Percentiles rank a stretch among this genome's conserved stretches.
Conservation (phyloP, 768 basidiomycete species). For the Collybia mongolica region DNA sequence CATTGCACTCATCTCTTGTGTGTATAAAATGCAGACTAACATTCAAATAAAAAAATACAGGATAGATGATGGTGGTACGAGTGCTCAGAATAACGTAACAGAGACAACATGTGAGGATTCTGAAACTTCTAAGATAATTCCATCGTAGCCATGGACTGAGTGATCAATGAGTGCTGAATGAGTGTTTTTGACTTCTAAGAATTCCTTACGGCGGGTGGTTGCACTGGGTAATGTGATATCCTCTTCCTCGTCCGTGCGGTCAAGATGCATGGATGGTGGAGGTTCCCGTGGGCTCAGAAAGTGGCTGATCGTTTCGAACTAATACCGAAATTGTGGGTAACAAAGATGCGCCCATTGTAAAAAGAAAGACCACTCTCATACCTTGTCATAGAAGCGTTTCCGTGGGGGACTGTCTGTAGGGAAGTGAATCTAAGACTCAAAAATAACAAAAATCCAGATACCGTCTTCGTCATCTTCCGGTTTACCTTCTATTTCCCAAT, state of each 20-base stretch:
- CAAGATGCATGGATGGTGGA: slow-evolving; percentile 78
- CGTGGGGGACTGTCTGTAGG: slow-evolving; percentile 67
- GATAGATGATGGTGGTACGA: background rate
- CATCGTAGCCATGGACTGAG: slow-evolving; percentile 76
- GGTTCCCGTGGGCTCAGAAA: slow-evolving; percentile 74
- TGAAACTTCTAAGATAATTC: slow-evolving; percentile 77
- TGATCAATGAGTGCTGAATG: slow-evolving; percentile 12
- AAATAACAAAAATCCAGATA: slow-evolving; percentile 22
- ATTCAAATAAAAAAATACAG: background rate
- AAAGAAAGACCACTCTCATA: slow-evolving; percentile 24
- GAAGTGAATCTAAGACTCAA: slow-evolving; percentile 4
- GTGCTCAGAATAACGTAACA: slow-evolving; percentile 63
- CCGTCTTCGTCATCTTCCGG: slow-evolving; percentile 87
- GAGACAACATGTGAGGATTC: slow-evolving; percentile 76
- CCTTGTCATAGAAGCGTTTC: slow-evolving; percentile 71
- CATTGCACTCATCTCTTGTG: no score
- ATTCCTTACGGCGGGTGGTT: slow-evolving; percentile 59
- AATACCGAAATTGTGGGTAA: background rate
- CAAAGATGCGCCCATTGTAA: background rate
- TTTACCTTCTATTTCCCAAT: slow-evolving; percentile 80
- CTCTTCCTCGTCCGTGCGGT: slow-evolving; percentile 77
- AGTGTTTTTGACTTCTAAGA: background rate
- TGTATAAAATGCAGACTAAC: background rate
- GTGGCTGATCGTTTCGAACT: slow-evolving; percentile 80
- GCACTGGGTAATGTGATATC: slow-evolving; percentile 65